phyloP scores from a whole-genome alignment of 2,329 filamentous ascomycete genomes.

The Calonectria pseudoreteaudii region DNA sequence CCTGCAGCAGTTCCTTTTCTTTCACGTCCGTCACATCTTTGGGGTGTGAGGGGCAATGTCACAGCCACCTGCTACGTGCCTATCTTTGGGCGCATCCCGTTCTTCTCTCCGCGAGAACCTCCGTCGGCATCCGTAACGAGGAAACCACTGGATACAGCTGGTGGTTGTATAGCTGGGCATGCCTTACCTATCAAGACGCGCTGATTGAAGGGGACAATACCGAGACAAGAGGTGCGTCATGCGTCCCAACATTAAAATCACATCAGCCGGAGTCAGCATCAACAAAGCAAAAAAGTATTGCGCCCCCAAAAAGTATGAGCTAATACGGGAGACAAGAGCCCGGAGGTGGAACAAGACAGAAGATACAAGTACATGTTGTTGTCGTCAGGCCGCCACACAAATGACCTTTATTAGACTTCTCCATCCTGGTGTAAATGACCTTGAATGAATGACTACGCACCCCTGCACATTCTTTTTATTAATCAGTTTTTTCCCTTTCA shows the following conservation, averaged over 20 bases:
- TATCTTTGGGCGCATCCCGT: slow-evolving; percentile 2
- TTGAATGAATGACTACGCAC: not conserved
- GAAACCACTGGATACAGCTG: not conserved
- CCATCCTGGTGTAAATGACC: slow-evolving; percentile 11
- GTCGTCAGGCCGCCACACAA: slow-evolving; percentile 2
- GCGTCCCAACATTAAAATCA: slow-evolving; percentile 23
- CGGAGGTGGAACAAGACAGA: not conserved
- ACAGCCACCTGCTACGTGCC: slow-evolving; percentile 8
- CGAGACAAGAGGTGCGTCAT: slow-evolving; percentile 12
- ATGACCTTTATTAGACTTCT: slow-evolving; percentile 5
- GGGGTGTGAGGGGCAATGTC: not conserved
- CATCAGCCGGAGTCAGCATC: slow-evolving; percentile 15
- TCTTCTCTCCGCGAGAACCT: not conserved
- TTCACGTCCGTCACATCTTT: not conserved
- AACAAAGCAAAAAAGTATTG: slow-evolving; percentile 7
- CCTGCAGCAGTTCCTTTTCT: slow-evolving; percentile 21
- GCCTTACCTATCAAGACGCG: slow-evolving; percentile 10
- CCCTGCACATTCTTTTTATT: slow-evolving; percentile 10
- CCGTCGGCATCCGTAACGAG: not conserved
- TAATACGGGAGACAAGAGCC: not conserved
- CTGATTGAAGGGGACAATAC: slow-evolving; percentile 6
- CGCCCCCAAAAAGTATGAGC: slow-evolving; percentile 1
- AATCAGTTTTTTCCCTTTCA: not conserved
- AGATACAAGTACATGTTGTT: not conserved
- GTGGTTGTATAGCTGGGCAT: not conserved